Conservation (phyloP, 495 filamentous ascomycete species). For the Penicillium taxi region DNA sequence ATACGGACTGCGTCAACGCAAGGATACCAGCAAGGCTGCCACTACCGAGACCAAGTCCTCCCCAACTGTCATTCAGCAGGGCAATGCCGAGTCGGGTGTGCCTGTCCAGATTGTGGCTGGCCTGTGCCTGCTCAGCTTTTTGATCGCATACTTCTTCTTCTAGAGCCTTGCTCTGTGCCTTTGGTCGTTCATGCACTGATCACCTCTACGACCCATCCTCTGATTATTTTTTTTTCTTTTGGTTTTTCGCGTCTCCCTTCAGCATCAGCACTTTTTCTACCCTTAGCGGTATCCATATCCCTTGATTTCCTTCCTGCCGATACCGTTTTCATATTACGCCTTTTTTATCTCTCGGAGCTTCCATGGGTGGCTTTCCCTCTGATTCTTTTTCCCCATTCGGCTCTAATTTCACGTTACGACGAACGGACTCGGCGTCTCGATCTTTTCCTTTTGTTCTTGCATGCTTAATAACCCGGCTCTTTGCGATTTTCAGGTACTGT, state of each 20-base stretch:
- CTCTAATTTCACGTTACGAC: slow-evolving; percentile 26
- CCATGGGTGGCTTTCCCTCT: slow-evolving; percentile 2
- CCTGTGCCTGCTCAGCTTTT: slow-evolving; percentile 80
- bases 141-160: slow-evolving; percentile 92
- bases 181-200: slow-evolving; percentile 15
- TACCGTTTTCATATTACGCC: no score
- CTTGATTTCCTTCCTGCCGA: slow-evolving; percentile 5
- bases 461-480: no score
- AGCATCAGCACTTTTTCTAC: slow-evolving; percentile 14
- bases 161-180: slow-evolving; percentile 39
- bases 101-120: slow-evolving; percentile 74
- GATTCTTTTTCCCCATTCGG: slow-evolving; percentile 18
- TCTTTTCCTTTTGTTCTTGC: slow-evolving; percentile 9
- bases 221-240: slow-evolving; percentile 7
- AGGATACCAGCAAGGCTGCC: slow-evolving; percentile 37
- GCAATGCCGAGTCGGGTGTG: slow-evolving; percentile 57
- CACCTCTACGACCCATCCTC: slow-evolving; percentile 16
- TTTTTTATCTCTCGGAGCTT: slow-evolving; percentile 2
- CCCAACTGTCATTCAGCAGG: slow-evolving; percentile 40
- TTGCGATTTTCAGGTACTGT: no score
- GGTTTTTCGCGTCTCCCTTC: no score
- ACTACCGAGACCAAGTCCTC: slow-evolving; percentile 37
- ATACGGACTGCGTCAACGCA: slow-evolving; percentile 63
- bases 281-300: slow-evolving; percentile 19
- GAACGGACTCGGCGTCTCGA: slow-evolving; percentile 20